Percentiles rank a stretch among this genome's conserved stretches.
These are phyloP conservation scores for Gossypium mustelinum DNA, from an alignment of 345 rosid genomes.

Conservation along the genomic window DNA sequence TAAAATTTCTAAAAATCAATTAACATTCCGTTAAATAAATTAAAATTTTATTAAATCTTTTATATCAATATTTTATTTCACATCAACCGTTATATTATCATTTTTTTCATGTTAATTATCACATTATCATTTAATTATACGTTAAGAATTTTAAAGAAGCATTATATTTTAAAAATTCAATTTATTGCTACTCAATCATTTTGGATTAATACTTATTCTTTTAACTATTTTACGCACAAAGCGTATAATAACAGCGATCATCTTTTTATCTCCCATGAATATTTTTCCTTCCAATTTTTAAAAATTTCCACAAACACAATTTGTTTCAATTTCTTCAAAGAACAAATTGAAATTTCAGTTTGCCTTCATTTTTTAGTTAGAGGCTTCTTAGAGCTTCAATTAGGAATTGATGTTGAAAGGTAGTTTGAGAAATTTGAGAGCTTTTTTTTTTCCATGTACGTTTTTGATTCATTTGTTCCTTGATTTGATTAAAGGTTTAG, in stretches of 20 bases:
- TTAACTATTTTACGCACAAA: not conserved
- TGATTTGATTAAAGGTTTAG: not conserved
- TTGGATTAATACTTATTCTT: too few species aligned
- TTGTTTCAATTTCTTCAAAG: not conserved
- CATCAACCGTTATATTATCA: too few species aligned
- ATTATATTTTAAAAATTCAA: too few species aligned
- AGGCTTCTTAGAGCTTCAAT: not conserved
- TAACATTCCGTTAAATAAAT: too few species aligned
- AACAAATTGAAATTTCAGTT: not conserved
- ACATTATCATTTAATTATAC: too few species aligned
- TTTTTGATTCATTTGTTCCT: not conserved
- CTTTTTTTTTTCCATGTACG: conserved; percentile 18
- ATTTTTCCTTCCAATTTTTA: not conserved
- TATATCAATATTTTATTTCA: too few species aligned
- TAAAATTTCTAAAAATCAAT: too few species aligned
- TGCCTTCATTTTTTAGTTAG: conserved; percentile 8
- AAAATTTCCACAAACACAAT: not conserved
- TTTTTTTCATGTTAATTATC: too few species aligned
- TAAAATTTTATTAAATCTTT: too few species aligned
- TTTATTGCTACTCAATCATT: too few species aligned
- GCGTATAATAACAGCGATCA: conserved; percentile 25
- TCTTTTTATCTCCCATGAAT: not conserved
- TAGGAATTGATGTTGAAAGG: not conserved
- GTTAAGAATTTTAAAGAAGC: too few species aligned
- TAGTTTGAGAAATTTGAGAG: conserved; percentile 5